Evolutionary conservation across 352 stramenopile genomes (phyloP).

Genomic region (Globisporangium polare): DNA sequence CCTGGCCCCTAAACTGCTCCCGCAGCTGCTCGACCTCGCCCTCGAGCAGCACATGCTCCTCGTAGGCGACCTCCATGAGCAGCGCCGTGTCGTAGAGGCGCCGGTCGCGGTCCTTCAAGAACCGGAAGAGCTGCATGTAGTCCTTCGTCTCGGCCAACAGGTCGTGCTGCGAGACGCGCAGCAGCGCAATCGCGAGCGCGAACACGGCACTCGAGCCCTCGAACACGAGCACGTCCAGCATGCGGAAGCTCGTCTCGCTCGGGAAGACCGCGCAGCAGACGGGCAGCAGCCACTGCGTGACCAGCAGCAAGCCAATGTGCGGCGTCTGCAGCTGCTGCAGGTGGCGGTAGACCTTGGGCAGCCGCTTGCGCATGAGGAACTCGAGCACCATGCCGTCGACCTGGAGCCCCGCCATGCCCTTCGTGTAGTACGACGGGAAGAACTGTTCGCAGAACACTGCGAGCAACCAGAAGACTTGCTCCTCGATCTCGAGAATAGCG

Average conservation of each 20-base stretch:
- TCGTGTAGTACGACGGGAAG: conserved; percentile 57
- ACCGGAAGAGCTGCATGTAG: conserved; percentile 63
- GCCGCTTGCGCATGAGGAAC: conserved; percentile 31
- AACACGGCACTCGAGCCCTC: conserved; percentile 54
- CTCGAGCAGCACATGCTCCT: conserved; percentile 43
- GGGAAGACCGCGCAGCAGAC: conserved; percentile 66
- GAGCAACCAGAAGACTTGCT: conserved; percentile 63
- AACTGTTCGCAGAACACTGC: conserved; percentile 48
- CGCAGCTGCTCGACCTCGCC: conserved; percentile 22
- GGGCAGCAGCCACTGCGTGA: conserved; percentile 64
- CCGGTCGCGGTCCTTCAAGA: conserved; percentile 55
- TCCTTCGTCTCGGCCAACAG: conserved; percentile 51
- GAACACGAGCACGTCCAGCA: conserved; percentile 58
- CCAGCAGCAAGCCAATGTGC: conserved; percentile 54
- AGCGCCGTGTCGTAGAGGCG: conserved; percentile 56
- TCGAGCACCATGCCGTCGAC: conserved; percentile 57
- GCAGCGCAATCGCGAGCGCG: conserved; percentile 43
- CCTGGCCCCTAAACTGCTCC: background rate
- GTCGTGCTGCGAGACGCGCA: conserved; percentile 53
- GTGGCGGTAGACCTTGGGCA: conserved; percentile 56
- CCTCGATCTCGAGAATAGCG: conserved; percentile 21
- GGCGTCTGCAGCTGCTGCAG: conserved; percentile 50
- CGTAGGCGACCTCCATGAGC: conserved; percentile 48
- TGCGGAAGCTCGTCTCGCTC: conserved; percentile 54
- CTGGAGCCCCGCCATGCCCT: conserved; percentile 62